These are phyloP conservation scores for Achlya hypogyna DNA, from an alignment of 352 stramenopile genomes.

Conservation along the genomic window DNA sequence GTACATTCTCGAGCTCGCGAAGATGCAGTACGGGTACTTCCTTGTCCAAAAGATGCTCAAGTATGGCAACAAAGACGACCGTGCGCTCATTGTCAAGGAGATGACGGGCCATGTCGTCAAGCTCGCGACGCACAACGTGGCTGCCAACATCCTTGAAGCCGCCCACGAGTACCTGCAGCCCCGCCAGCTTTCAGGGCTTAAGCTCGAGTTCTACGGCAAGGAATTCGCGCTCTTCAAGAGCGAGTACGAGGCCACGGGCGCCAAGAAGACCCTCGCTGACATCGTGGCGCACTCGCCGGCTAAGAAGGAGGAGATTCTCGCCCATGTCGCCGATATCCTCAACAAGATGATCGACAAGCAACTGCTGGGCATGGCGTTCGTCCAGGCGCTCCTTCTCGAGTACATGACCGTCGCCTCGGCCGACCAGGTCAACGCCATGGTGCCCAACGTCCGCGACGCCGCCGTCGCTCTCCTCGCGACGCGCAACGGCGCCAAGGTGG, in stretches of 20 bases:
- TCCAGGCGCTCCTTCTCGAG: conserved; percentile 85
- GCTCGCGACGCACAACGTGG: conserved; percentile 92
- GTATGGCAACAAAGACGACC: conserved; percentile 83
- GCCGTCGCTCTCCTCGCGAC: conserved; percentile 79
- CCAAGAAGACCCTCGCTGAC: conserved; percentile 71
- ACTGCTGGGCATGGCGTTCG: conserved; percentile 77
- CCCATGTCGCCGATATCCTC: conserved; percentile 51
- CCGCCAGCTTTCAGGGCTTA: conserved; percentile 75
- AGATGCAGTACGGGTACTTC: conserved; percentile 96
- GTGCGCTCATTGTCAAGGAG: conserved; percentile 78
- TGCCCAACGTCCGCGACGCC: conserved; percentile 77
- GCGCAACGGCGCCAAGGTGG: conserved; percentile 76
- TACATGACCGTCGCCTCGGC: conserved; percentile 78
- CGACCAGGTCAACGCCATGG: conserved; percentile 73
- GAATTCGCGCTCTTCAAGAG: conserved; percentile 83
- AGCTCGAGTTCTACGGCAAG: conserved; percentile 85
- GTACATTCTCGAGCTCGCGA: conserved; percentile 88
- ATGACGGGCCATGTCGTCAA: conserved; percentile 90
- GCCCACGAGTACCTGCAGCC: conserved; percentile 78
- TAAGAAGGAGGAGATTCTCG: conserved; percentile 69
- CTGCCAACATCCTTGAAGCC: conserved; percentile 89
- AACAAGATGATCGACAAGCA: conserved; percentile 88
- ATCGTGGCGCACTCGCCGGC: conserved; percentile 53
- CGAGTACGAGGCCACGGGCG: conserved; percentile 29
- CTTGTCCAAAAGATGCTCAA: conserved; percentile 96